Conservation (phyloP, 768 basidiomycete genomes). For the Cubamyces lactineus region DNA sequence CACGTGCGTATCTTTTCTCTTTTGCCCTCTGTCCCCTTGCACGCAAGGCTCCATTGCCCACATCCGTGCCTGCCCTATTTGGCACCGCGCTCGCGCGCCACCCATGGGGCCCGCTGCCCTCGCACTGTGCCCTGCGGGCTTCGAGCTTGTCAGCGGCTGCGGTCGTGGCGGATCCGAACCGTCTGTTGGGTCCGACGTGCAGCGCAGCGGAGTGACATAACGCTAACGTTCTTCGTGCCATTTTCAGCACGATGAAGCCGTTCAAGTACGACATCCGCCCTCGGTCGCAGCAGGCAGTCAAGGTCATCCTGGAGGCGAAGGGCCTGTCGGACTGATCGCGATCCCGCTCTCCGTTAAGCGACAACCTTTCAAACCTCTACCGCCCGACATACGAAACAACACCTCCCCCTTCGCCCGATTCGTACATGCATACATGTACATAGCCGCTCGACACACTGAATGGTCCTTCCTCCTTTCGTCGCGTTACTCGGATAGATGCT, state of each 20-base stretch:
- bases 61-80: no score
- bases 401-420: no score
- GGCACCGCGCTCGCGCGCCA: no score
- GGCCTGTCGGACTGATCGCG: conserved; percentile 18
- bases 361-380: not conserved
- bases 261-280: conserved; percentile 57
- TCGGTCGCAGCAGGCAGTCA: conserved; percentile 42
- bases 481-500: no score
- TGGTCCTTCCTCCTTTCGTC: no score
- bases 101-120: not conserved
- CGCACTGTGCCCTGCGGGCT: not conserved
- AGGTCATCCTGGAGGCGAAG: conserved; percentile 24
- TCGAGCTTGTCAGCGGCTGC: no score
- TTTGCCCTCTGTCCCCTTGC: not conserved
- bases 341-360: not conserved
- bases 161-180: no score
- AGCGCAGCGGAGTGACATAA: not conserved
- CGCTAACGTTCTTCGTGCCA: conserved; percentile 1
- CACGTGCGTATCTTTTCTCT: conserved; percentile 45
- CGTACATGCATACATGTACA: no score
- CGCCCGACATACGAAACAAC: not conserved
- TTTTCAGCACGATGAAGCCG: conserved; percentile 48
- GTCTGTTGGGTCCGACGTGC: not conserved
- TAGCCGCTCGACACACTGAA: no score
- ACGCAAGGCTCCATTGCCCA: no score